phyloP scores from a whole-genome alignment of 139 green algal genomes.

The Micromonas commoda region DNA sequence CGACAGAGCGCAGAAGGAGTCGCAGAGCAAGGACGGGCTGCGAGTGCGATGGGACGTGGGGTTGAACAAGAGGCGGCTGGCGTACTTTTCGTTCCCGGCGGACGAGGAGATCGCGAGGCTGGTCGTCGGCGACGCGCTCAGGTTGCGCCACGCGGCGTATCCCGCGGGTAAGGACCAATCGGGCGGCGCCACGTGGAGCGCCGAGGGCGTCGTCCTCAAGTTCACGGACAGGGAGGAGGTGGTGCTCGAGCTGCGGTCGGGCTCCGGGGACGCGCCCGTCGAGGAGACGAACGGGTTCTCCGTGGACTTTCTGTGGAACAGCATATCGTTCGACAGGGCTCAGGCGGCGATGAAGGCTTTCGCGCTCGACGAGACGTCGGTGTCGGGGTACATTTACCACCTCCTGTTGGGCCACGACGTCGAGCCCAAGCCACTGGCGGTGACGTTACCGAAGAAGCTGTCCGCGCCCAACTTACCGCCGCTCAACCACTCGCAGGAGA shows the following conservation, averaged over 20 bases:
- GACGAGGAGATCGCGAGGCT: slow-evolving; percentile 46
- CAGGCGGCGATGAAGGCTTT: slow-evolving; percentile 77
- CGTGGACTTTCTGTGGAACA: slow-evolving; percentile 93
- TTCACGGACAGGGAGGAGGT: slow-evolving; percentile 58
- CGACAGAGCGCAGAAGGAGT: slow-evolving; percentile 82
- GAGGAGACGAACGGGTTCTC: slow-evolving; percentile 68
- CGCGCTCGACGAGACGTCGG: slow-evolving; percentile 74
- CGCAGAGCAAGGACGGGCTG: slow-evolving; percentile 75
- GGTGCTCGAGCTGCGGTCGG: slow-evolving; percentile 64
- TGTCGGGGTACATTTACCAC: slow-evolving; percentile 65
- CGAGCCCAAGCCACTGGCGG: slow-evolving; percentile 45
- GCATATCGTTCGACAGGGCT: slow-evolving; percentile 86
- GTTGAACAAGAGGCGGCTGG: slow-evolving; percentile 83
- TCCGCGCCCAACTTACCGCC: slow-evolving; percentile 80
- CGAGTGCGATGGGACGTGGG: slow-evolving; percentile 82
- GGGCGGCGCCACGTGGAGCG: background rate
- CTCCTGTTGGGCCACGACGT: slow-evolving; percentile 77
- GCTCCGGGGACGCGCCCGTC: slow-evolving; percentile 39
- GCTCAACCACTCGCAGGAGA: slow-evolving; percentile 74
- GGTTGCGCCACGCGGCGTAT: slow-evolving; percentile 62
- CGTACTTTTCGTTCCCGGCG: slow-evolving; percentile 79
- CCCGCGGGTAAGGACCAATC: background rate
- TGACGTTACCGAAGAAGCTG: slow-evolving; percentile 48
- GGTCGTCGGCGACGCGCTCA: slow-evolving; percentile 79
- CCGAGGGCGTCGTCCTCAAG: slow-evolving; percentile 59